Conservation (phyloP, 495 filamentous ascomycete genomes). For the Penicillium flavigenum region DNA sequence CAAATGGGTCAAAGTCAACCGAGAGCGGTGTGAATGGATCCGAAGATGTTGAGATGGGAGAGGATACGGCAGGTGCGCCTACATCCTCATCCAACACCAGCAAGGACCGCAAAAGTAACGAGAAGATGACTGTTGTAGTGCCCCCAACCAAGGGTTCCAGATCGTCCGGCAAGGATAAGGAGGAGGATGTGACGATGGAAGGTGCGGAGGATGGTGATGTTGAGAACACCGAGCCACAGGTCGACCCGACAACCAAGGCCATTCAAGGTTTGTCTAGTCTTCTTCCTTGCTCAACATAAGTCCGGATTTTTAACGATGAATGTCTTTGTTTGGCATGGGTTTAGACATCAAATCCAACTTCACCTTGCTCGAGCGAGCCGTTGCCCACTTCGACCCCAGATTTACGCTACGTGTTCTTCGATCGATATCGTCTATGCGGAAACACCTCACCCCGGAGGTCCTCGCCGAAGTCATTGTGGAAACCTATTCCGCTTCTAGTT, state of each 20-base stretch:
- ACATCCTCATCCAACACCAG: conserved; percentile 53
- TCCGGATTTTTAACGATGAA: conserved; percentile 6
- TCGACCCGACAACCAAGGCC: conserved; percentile 64
- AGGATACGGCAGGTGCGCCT: conserved; percentile 63
- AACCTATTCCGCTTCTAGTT: conserved; percentile 66
- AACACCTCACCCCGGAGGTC: conserved; percentile 78
- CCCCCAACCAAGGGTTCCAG: conserved; percentile 73
- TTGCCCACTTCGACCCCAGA: conserved; percentile 88
- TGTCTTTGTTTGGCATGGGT: background rate
- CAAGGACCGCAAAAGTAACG: conserved; percentile 73
- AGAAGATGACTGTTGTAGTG: conserved; percentile 84
- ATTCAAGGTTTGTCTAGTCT: conserved; percentile 50
- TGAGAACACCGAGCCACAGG: conserved; percentile 51
- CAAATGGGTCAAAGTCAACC: conserved; percentile 67
- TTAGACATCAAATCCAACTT: conserved; percentile 94
- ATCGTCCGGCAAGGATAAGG: conserved; percentile 62
- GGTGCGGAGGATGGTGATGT: conserved; percentile 57
- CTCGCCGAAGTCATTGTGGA: conserved; percentile 78
- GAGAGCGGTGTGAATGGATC: conserved; percentile 74
- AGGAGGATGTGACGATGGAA: conserved; percentile 76
- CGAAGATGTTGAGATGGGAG: conserved; percentile 81
- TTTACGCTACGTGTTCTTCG: conserved; percentile 91
- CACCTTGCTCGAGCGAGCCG: conserved; percentile 83
- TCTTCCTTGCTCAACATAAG: background rate
- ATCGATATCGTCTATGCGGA: conserved; percentile 92